Evolutionary conservation across 2,329 filamentous ascomycete genomes (phyloP), one percentile per base, ranked within the genome.

Genomic region (Cordyceps fumosorosea): DNA sequence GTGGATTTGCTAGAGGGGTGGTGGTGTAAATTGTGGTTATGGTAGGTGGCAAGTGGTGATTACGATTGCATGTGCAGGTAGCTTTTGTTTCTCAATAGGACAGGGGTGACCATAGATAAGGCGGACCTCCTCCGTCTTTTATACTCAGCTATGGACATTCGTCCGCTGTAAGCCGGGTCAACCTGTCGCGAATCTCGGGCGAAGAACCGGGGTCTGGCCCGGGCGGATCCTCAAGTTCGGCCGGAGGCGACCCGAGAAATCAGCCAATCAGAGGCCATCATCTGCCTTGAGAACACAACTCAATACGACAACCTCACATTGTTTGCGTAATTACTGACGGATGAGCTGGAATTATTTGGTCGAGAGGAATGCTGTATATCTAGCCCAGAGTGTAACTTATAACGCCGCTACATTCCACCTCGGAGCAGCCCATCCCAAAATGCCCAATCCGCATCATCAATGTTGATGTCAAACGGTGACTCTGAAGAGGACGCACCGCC

Each of bases 361-460:
- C n/a, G n/a, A n/a, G n/a, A n/a, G n/a, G n/a, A n/a, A n/a, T n/a
- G n/a, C n/a, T n/a, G n/a, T n/a, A n/a, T n/a, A n/a, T n/a, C n/a
- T n/a, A n/a, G n/a, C n/a, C n/a, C n/a, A n/a, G n/a, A n/a, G n/a
- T n/a, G n/a, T n/a, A n/a, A n/a, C n/a, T n/a, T n/a, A n/a, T n/a
- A n/a, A n/a, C n/a, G n/a, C n/a, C n/a, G n/a, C n/a, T n/a, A n/a
- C n/a, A 29, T 8, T 5, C 29, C 55, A 4, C 55, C 44, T 4
- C 32, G 44, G 32, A 58, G 54, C 44, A 70, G 44, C 48, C 68
- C 66, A 53, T 71, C 69, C 70, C 69, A 72, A 42, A 69, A 68
- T 24, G 64, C 64, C 67, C 68, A 72, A 58, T 69, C 67, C 4
- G 64, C 64, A 3, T 64, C 44, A 26, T 68, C 64, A 7, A 66